Evolutionary conservation across 2,329 filamentous ascomycete genomes (phyloP), one percentile per base, ranked within the genome.

Genomic region (Polychaeton citri): DNA sequence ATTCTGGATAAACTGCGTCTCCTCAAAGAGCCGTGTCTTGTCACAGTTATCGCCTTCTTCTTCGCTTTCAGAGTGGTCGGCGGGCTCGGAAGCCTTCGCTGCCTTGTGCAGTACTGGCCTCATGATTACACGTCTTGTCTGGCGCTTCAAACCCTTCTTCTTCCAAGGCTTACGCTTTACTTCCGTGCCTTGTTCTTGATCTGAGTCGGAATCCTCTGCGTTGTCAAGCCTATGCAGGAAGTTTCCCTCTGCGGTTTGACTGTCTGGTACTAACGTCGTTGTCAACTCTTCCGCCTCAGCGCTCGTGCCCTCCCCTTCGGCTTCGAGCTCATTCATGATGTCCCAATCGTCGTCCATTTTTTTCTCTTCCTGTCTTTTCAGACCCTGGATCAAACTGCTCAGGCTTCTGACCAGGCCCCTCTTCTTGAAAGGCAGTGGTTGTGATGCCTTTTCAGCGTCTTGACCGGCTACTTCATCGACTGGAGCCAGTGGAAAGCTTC

Each of bases 91-190:
- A 13, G 45, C 50, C 37, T 54, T 55, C 38, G 44, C 41, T 10
- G 54, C 34, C 30, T 50, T 53, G 35, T 55, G 51, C 17, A 52
- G 16, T 7, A 54, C 50, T 7, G 55, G 55, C 43, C 46, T 45
- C 50, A 56, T 82, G 40, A 77, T 85, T 37, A 72, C 68, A 33
- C 69, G 65, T 42, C 77, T 68, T 3, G 83, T 88, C 37, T 81
- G 84, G 41, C 83, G 69, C 64, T 90, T 90, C 54, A 82, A 72
- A 0, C 81, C 82, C 63, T 82, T 83, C 70, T 90, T 90, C 67
- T 87, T 88, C 65, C 72, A 88, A 2, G 76, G 76, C 42, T 71
- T 65, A 2, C 75, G 75, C 47, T 74, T 61, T n/a, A 63, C 64
- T 35, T 64, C 72, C n/a, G 58, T 53, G 3, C 54, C 52, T 0